Evolutionary conservation across 1,139 yeast species (phyloP), one percentile per base, ranked within the genome.

Genomic region (Kodamaea ohmeri): DNA sequence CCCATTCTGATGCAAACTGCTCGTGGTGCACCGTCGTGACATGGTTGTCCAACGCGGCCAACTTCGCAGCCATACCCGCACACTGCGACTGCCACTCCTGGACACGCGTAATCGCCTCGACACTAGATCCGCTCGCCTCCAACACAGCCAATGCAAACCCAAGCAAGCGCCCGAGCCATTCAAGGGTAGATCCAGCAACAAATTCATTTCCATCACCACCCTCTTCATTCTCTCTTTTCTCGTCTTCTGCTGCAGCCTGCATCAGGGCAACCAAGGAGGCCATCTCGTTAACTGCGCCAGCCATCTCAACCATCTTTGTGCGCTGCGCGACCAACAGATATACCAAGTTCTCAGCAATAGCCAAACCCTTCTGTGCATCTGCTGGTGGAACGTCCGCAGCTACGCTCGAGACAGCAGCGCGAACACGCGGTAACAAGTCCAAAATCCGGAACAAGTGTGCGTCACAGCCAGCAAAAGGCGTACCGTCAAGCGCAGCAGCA

Each of bases 351-450:
- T 92, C 97, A 6, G 80, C 67, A n/a, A 82, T 80, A 2, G 92
- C 88, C 49, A 88, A 65, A 30, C 89, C 95, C 48, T 81, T 83
- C 44, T 79, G 84, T 26, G 87, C 74, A 55, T 86, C 95, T 2
- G 76, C 68, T 16, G 73, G 72, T 2, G 96, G 94, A 15, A 88
- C 80, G 52, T 89, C 97, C 9, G 77, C 84, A 13, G 80, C 72
- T 13, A 80, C 78, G 25, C 71, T 67, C 1, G 79, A 61, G 13
- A 81, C 80, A 2, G 87, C 67, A 21, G 80, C 73, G 51, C 96
- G 73, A 42, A 92, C 63, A 33, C 92, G 71, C 6, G 97, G 97
- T 29, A 90, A 62, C 35, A 89, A 58, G 50, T 92, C 98, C 38
- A 92, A 60, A 14, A 87, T 62, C 43, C 85, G 72, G 65, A 76